Evolutionary conservation across 1,284 basidiomycete species (phyloP), one percentile per base, ranked within the genome.

Genomic region (Fomitopsis palustris): DNA sequence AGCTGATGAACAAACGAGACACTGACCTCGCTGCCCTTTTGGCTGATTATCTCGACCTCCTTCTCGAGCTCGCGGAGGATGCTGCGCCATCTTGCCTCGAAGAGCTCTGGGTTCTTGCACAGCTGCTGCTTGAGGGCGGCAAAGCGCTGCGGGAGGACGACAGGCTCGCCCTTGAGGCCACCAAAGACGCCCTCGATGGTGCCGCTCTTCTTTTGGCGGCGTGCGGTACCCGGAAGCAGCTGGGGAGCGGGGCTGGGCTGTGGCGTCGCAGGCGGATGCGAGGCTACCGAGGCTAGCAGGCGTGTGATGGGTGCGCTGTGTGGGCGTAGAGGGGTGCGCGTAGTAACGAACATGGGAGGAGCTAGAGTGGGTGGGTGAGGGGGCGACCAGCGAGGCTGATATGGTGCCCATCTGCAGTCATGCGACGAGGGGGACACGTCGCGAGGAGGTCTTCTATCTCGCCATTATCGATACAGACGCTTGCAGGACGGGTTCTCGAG

Each of bases 181-280:
- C 81, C 75, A 67, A 88, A 88, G 35, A 87, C 81, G 16, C 78
- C 76, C 2, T 81, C 80, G 56, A 89, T 86, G 4, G 63, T 67
- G 9, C 66, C 67, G 45, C 64, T 63, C 29, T 61, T 60, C 62
- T 62, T 65, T 29, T 56, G 37, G 3, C 12, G 29, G 3, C 41
- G 41, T 12, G 43, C 16, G 9, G 23, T 3, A 31, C 47, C 42
- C 5, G 42, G 23, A 29, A 3, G 16, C 19, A 17, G 19, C 2
- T 27, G 9, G 35, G 51, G 8, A 19, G 25, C 19, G 4, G 8
- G 31, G 31, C 2, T 33, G n/a, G 9, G n/a, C 23, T n/a, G n/a
- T n/a, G 3, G 2, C 1, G 3, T 17, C 10, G 21, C 51, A n/a
- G 33, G 23, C 12, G 27, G 4, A 29, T 2, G 23, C 23, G 27